Base-by-base conservation (phyloP, 78 protist species). In the Tieghemostelium lacteum region DNA sequence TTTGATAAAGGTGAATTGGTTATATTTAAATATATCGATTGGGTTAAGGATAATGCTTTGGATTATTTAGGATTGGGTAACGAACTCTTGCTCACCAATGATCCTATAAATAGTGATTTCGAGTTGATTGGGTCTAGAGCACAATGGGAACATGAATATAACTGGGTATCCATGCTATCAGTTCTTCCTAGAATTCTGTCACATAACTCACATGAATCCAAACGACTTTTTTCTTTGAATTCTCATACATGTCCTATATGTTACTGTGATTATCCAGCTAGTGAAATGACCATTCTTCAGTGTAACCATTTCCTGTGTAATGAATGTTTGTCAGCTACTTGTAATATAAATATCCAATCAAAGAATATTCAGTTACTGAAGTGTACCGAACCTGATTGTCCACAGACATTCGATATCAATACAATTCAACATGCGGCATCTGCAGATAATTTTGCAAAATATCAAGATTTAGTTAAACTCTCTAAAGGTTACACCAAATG, bases 171-270 rank as follows among this genome's bases (percentile, higher is more conserved):
- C 12, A 16, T 49, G 54, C 8, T 49, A 16, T 49, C 54, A 16
- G 12, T 12, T 12, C 12, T 49, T 8, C 54, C 54, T 16, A 16
- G 8, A 8, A n/a, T n/a, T n/a, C 8, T 49, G 8, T 49, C 54
- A 8, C 12, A 49, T 49, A 49, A 12, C 12, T 16, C 8, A 49
- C 8, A 49, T 12, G 24, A 49, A 49, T 8, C 8, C 8, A 49
- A 49, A 12, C 8, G 54, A 16, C 16, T 14, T 40, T 26, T 72
- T 7, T 50, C 50, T 50, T 26, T n/a, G 37, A 1, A 14, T 6
- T 4, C 61, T 22, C 64, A 72, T 33, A 34, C 40, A 3, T 72
- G 78, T 55, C 78, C 78, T 16, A 57, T 72, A 3, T 72, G 78
- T 42, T 72, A 20, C 49, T 55, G 62, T 72, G 78, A 72, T 55